Evolutionary conservation across 805 yeast species (phyloP).

Genomic region (Nakazawaea anatomiae): DNA sequence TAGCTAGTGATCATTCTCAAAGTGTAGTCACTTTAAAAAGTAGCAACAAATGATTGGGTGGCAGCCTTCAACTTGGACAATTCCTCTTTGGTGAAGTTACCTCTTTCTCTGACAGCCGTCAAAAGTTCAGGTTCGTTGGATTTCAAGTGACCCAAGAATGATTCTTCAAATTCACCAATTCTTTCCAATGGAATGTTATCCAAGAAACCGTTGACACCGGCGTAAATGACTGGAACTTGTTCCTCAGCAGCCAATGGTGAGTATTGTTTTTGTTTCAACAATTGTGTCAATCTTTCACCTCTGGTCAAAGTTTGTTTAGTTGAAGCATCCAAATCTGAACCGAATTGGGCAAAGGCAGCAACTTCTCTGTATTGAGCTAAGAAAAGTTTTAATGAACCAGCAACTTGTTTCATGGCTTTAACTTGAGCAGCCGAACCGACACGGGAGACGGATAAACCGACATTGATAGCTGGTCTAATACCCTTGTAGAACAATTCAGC

Average conservation of each 20-base stretch:
- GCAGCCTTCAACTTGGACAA: slow-evolving; percentile 85
- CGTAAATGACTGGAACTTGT: slow-evolving; percentile 97
- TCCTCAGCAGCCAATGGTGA: slow-evolving; percentile 97
- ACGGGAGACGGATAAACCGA: slow-evolving; percentile 99
- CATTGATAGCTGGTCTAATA: slow-evolving; percentile 99
- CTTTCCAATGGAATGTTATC: slow-evolving; percentile 80
- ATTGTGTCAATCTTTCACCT: slow-evolving; percentile 99
- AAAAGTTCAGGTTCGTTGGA: slow-evolving; percentile 83
- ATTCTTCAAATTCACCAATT: slow-evolving; percentile 86
- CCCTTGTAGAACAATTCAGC: slow-evolving; percentile 99
- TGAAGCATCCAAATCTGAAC: slow-evolving; percentile 99
- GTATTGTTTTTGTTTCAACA: slow-evolving; percentile 97
- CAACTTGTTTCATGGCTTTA: slow-evolving; percentile 99
- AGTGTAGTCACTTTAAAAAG: slow-evolving; percentile 49
- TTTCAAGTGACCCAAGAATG: slow-evolving; percentile 88
- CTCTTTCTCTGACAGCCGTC: slow-evolving; percentile 78
- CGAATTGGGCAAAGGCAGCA: slow-evolving; percentile 99
- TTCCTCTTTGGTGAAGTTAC: slow-evolving; percentile 84
- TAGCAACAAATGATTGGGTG: slow-evolving; percentile 87
- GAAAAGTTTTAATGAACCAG: slow-evolving; percentile 99
- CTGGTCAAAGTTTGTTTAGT: slow-evolving; percentile 98
- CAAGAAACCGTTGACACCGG: slow-evolving; percentile 99
- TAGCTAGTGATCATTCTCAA: neutral
- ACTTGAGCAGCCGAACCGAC: slow-evolving; percentile 99
- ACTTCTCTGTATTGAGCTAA: slow-evolving; percentile 99